These are phyloP conservation scores for Fraxinus albicans DNA, from an alignment of 305 asterid genomes.

Conservation along the genomic window DNA sequence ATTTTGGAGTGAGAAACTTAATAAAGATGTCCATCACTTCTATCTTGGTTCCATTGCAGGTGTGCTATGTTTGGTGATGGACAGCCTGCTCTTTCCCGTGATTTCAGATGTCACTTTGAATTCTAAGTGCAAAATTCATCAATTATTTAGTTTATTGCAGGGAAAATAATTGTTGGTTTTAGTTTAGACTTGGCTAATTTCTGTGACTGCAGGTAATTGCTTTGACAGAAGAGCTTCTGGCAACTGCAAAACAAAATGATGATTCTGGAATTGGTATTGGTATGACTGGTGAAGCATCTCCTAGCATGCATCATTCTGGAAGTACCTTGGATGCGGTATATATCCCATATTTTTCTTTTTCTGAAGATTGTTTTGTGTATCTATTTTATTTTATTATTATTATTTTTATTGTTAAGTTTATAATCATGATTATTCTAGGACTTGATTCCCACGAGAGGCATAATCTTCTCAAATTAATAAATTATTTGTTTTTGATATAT, in stretches of 20 bases:
- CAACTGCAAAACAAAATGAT: constrained; percentile 66
- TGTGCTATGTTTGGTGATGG: constrained; percentile 80
- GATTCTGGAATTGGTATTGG: constrained; percentile 48
- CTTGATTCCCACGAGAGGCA: background rate
- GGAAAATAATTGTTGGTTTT: constrained; percentile 11
- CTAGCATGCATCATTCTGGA: constrained; percentile 34
- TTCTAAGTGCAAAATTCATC: constrained; percentile 58
- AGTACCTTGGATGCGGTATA: constrained; percentile 48
- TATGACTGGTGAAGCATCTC: constrained; percentile 25
- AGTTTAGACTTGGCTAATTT: constrained; percentile 25
- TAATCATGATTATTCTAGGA: too few species aligned
- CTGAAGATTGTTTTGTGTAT: background rate
- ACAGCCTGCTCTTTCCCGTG: constrained; percentile 46
- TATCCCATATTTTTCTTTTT: background rate
- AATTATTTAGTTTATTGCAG: constrained; percentile 25
- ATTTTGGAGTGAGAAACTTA: constrained; percentile 43
- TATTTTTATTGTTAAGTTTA: background rate
- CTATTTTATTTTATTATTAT: background rate
- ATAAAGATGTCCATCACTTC: constrained; percentile 81
- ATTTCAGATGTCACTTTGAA: constrained; percentile 80
- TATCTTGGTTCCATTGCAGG: constrained; percentile 94
- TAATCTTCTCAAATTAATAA: background rate
- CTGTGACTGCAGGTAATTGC: constrained; percentile 73
- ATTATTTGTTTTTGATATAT: background rate
- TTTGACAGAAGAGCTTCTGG: constrained; percentile 36